Percentiles rank a stretch among this genome's conserved stretches.
Conservation (phyloP, 192 early-diverging fungal species). For the Podila minutissima region DNA sequence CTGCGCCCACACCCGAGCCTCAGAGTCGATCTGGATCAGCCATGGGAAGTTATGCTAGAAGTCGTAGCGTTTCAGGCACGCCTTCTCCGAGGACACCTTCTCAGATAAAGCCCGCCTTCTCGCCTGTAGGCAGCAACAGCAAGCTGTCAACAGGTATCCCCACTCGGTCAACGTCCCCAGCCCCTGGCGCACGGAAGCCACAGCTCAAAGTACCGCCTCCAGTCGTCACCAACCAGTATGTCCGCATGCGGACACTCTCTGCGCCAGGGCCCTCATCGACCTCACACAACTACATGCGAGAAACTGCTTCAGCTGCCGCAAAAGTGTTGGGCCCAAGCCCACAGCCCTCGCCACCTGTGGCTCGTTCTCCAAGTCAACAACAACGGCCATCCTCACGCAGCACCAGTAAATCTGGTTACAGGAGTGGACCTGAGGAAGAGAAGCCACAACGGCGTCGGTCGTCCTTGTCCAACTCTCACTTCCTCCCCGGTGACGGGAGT, state of each 20-base stretch:
- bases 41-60: conserved; percentile 2
- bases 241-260: conserved; percentile 11
- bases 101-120: conserved; percentile 26
- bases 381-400: conserved; percentile 9
- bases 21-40: conserved; percentile 6
- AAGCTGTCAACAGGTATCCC: conserved; percentile 28
- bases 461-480: not conserved
- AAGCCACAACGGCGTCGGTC: not conserved
- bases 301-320: not conserved
- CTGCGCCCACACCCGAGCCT: not conserved
- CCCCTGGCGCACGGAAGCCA: not conserved
- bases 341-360: conserved; percentile 1
- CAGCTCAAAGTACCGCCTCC: conserved; percentile 36
- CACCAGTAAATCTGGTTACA: conserved; percentile 10
- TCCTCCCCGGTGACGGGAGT: not conserved
- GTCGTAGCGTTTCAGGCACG: conserved; percentile 29
- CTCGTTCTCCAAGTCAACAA: not conserved
- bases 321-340: not conserved
- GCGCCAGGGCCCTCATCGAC: conserved; percentile 6
- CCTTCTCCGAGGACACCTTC: conserved; percentile 13
- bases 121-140: conserved; percentile 30
- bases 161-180: conserved; percentile 2
- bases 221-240: conserved; percentile 15
- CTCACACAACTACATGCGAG: not conserved
- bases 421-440: not conserved